Conservation (phyloP, 1,284 basidiomycete species). For the Inonotus hispidus region DNA sequence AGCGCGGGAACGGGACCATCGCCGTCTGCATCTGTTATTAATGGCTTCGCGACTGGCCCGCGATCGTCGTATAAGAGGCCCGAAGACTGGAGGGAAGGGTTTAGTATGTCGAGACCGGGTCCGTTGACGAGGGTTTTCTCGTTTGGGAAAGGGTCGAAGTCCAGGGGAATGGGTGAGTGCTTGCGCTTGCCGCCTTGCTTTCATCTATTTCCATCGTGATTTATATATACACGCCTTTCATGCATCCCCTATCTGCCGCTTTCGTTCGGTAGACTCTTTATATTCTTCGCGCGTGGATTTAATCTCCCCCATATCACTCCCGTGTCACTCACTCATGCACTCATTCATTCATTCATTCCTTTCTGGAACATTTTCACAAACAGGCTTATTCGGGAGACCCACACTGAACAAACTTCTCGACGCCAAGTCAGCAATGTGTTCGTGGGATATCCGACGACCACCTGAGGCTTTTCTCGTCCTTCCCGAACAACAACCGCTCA, state of each 20-base stretch:
- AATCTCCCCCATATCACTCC: background rate
- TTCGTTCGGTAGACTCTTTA: background rate
- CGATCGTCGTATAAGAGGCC: slow-evolving; percentile 11
- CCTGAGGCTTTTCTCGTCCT: slow-evolving; percentile 3
- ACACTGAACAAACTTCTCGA: slow-evolving; percentile 10
- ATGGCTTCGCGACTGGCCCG: slow-evolving; percentile 7
- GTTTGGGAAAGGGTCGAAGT: slow-evolving; percentile 5
- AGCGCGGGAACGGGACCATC: background rate
- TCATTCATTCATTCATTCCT: background rate
- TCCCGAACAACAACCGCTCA: background rate
- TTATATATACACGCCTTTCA: background rate
- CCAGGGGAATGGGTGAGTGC: slow-evolving; percentile 1
- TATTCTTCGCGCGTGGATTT: background rate
- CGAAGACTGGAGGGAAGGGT: slow-evolving; percentile 14
- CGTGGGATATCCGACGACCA: slow-evolving; percentile 14
- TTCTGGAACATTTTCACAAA: background rate
- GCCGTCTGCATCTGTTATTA: background rate
- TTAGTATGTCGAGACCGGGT: slow-evolving; percentile 1
- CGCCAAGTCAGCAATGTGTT: background rate
- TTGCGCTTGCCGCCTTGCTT: background rate
- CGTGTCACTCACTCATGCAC: background rate
- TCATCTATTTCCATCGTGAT: background rate
- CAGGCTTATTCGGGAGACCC: background rate
- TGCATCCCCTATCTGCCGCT: background rate
- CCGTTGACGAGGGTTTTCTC: slow-evolving; percentile 9